Base-by-base conservation (phyloP, 495 filamentous ascomycete species). In the Penicillium angulare region DNA sequence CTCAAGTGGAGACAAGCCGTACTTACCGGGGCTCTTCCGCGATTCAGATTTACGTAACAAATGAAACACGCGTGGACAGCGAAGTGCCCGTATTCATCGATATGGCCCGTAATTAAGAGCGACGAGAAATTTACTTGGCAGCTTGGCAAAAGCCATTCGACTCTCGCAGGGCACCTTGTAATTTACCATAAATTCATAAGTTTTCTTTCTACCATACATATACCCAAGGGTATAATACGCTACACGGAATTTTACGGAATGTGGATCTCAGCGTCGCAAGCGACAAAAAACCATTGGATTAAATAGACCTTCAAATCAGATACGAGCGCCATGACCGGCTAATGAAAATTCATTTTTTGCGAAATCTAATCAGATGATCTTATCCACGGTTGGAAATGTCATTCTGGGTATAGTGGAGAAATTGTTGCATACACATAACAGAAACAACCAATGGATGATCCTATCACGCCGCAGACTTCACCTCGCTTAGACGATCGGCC, bases 341-440 rank as follows among this genome's bases (percentile, higher is more conserved):
- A 31, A 17, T 3, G 3, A 24, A 41, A 41, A n/a, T n/a, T n/a
- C n/a, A n/a, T n/a, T n/a, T n/a, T n/a, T 23, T 21, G 7, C 9
- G 15, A 29, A 44, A 44, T 44, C 41, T 44, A 44, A 44, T 44
- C 41, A 44, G 41, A 44, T 44, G 41, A 32, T 44, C 41, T 44
- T 44, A 44, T n/a, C 41, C 27, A 4, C 18, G 23, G 41, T 31
- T 29, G 41, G 41, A 44, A 44, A 21, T 32, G n/a, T 15, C 38
- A 1, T 21, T 13, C 8, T 41, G 12, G 38, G 20, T 24, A 13
- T 23, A 18, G 36, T 39, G 36, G 36, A 39, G 36, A 39, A 39
- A 21, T 20, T 23, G 10, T 35, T n/a, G n/a, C n/a, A n/a, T n/a
- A n/a, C n/a, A n/a, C n/a, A n/a, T n/a, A n/a, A n/a, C 21, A 21